A percentile compares a stretch with the other conserved stretches of the same genome.
Evolutionary conservation across 345 rosid species (phyloP).

Genomic region (Brassica napus): Da-Ae NC_063450.1:42883001-42883500

Average conservation of each 20-base stretch:
- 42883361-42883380: neutral
- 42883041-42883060: slow-evolving; percentile 18
- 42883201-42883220: slow-evolving; percentile 22
- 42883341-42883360: too few species aligned
- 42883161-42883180: slow-evolving; percentile 19
- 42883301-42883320: slow-evolving; percentile 4
- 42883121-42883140: slow-evolving; percentile 18
- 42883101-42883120: slow-evolving; percentile 19
- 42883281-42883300: neutral
- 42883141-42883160: slow-evolving; percentile 12
- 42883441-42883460: neutral
- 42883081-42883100: slow-evolving; percentile 15
- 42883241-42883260: slow-evolving; percentile 16
- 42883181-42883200: slow-evolving; percentile 29
- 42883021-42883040: slow-evolving; percentile 3
- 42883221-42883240: slow-evolving; percentile 24
- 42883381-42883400: too few species aligned
- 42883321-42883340: too few species aligned
- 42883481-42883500: neutral
- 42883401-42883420: neutral
- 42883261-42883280: slow-evolving; percentile 27
- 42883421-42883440: neutral
- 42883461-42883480: neutral
- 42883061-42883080: slow-evolving; percentile 32
- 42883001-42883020: neutral